Evolutionary conservation across 2,329 filamentous ascomycete species (phyloP), one percentile per base, ranked within the genome.

Genomic region (Graphilbum fragrans): DNA sequence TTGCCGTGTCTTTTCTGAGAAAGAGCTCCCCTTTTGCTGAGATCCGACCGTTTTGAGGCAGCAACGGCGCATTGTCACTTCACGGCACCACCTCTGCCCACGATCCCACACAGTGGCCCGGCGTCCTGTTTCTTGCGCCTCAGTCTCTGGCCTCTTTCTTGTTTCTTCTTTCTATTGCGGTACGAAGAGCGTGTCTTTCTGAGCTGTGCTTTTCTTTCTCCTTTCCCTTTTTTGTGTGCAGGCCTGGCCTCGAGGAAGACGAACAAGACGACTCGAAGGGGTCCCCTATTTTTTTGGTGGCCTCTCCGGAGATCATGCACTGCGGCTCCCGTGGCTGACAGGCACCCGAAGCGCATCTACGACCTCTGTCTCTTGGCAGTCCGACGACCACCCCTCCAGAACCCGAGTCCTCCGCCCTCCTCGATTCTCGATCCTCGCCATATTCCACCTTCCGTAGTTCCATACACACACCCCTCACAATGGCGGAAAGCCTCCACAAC

Each of bases 401-500:
- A 36, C 6, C n/a, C 14, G 27, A 23, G 33, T 20, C 20, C 39
- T n/a, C 25, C 23, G 23, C 17, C 11, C 31, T 14, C 27, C 11
- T 22, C 16, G 9, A 10, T 11, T 29, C 32, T 7, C 21, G 37
- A 29, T n/a, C n/a, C n/a, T n/a, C n/a, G n/a, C n/a, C n/a, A n/a
- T n/a, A n/a, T n/a, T n/a, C n/a, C n/a, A n/a, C n/a, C n/a, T n/a
- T n/a, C n/a, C n/a, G n/a, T n/a, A n/a, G n/a, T n/a, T n/a, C n/a
- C 21, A 33, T 25, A 5, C 27, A 21, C 12, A 6, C 37, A 14
- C 17, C 36, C 37, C 20, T 31, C 37, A 52, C 45, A 18, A 77
- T 77, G 72, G 63, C 71, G 47, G 73, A 77, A 50, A 68, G 68
- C 43, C 78, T 96, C 42, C 92, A 95, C 71, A 98, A 98, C 72